Evolutionary conservation across 2,329 filamentous ascomycete species (phyloP).

Genomic region (Didymella glomerata): DNA sequence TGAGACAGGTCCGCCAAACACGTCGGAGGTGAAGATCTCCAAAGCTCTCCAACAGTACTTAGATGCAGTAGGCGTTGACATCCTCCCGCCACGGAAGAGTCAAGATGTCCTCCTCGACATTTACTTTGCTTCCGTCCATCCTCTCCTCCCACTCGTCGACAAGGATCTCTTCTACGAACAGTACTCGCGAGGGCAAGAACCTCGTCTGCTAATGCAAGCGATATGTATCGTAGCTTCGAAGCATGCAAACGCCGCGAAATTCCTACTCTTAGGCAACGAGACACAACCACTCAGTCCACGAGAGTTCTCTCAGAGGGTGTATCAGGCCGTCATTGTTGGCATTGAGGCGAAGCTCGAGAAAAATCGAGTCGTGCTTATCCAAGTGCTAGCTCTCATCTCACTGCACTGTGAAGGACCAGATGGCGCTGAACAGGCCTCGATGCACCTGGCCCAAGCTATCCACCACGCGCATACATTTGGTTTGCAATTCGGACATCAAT

Average conservation of each 20-base stretch:
- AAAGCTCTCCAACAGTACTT: constrained; percentile 49
- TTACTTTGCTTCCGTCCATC: constrained; percentile 58
- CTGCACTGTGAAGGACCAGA: constrained; percentile 59
- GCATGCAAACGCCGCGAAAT: constrained; percentile 53
- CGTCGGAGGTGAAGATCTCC: constrained; percentile 44
- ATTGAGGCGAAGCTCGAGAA: constrained; percentile 54
- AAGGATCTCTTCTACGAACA: constrained; percentile 53
- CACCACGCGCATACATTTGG: constrained; percentile 61
- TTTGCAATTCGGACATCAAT: constrained; percentile 55
- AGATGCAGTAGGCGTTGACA: constrained; percentile 48
- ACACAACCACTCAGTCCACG: constrained; percentile 49
- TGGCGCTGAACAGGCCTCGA: constrained; percentile 57
- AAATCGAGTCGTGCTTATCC: constrained; percentile 58
- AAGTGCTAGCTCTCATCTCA: constrained; percentile 57
- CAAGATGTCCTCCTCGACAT: constrained; percentile 54
- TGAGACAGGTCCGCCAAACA: constrained; percentile 44
- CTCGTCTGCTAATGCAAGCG: constrained; percentile 54
- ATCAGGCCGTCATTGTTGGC: constrained; percentile 53
- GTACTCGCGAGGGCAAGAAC: constrained; percentile 47
- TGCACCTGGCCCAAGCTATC: constrained; percentile 59
- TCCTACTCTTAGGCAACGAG: constrained; percentile 51
- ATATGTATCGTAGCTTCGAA: constrained; percentile 60
- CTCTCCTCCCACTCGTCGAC: constrained; percentile 58
- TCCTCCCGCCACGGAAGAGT: constrained; percentile 47
- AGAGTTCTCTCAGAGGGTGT: constrained; percentile 57